Conservation (phyloP, 202 grass and related monocot genomes). For the Setaria viridis region DNA sequence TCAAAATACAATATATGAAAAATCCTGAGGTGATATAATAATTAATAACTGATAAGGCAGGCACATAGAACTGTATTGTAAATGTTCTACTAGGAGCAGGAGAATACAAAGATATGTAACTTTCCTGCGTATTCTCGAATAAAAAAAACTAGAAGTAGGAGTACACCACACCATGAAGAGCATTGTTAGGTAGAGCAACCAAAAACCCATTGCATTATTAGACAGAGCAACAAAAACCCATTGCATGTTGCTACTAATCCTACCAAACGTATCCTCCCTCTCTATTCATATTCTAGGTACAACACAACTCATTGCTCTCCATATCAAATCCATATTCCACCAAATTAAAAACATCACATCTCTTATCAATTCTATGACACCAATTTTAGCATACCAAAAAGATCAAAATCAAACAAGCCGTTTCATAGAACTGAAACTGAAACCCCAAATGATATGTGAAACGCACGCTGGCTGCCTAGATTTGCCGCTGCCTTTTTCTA, state of each 20-base stretch:
- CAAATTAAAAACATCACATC: neutral
- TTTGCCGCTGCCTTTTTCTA: neutral
- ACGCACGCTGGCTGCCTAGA: neutral
- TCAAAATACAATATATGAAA: neutral
- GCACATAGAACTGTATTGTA: neutral
- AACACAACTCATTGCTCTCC: neutral
- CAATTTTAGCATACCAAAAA: neutral
- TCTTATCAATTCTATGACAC: neutral
- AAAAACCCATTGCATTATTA: neutral
- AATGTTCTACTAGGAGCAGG: neutral
- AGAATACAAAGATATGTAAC: too few species aligned
- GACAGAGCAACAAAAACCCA: neutral
- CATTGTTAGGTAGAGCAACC: neutral
- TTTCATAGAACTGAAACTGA: neutral
- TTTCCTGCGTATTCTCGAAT: too few species aligned
- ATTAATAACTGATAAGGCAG: too few species aligned
- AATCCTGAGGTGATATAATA: neutral
- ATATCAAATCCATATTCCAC: neutral
- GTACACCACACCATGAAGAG: neutral
- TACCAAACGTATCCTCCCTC: neutral
- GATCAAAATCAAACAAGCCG: neutral
- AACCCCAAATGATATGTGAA: neutral
- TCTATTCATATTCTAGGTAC: neutral
- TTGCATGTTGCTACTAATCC: neutral
- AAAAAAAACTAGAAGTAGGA: too few species aligned